Base-by-base conservation (phyloP, 192 early-diverging fungal species). In the Kappamyces sp. region DNA sequence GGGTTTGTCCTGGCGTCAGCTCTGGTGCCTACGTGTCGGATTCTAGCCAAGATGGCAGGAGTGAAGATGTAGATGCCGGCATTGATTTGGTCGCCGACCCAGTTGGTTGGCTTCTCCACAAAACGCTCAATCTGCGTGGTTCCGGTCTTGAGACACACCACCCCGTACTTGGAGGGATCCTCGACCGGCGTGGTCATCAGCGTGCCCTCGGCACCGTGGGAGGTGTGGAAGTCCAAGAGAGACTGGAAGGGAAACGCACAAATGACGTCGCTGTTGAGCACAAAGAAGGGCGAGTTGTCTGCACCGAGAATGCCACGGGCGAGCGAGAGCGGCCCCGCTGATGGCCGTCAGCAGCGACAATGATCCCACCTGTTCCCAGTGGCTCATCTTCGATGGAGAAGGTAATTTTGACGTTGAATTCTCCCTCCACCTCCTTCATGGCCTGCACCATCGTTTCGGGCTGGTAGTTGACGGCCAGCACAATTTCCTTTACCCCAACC, bases 51-150 rank as follows among this genome's bases (percentile, higher is more conserved):
- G 48, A 99, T 86, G 60, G 81, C 54, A 15, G 96, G 93, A 80
- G 86, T 96, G 70, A 99, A 96, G 59, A 99, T 92, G 74, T 99
- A 99, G 64, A 99, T 92, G 60, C 96, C 96, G 41, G 93, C 95
- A 64, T 99, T 99, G 77, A 99, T 96, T 68, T 91, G 88, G 82
- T 97, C 90, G 60, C 91, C 88, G 50, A 99, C 92, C 66, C 85
- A 99, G 62, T 88, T 86, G 48, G 84, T 84, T 23, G 96, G 96
- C 78, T 99, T 99, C 73, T 99, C 96, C 32, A 99, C 96, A 67
- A 99, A 99, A 7, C 91, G 83, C 49, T 99, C 89, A 61, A 99
- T 94, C 68, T 74, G 65, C 4, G 66, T 59, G 6, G 88, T 81
- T 0, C 60, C 68, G 46, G 72, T 12, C 66, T 90, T 78, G 51